These are phyloP conservation scores for Anaeramoeba ignava DNA, from an alignment of 78 protist species.

Conservation along the genomic window DNA sequence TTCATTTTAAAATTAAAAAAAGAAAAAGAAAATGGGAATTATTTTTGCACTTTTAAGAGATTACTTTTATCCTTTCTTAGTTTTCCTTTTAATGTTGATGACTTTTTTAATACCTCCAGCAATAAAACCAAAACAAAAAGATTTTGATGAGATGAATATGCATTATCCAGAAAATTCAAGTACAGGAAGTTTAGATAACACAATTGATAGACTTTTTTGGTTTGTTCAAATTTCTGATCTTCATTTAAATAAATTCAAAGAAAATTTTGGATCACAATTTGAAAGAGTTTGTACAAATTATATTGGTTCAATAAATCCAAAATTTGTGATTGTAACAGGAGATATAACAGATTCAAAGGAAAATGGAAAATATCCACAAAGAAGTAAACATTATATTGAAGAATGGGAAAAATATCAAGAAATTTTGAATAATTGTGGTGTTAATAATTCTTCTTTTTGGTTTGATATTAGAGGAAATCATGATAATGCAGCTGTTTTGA, in stretches of 20 bases:
- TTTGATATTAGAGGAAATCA: background rate
- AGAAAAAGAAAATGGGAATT: too few species aligned
- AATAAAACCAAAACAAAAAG: too few species aligned
- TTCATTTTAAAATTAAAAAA: too few species aligned
- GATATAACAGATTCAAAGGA: background rate
- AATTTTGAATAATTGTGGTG: background rate
- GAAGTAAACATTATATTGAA: background rate
- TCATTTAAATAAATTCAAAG: background rate
- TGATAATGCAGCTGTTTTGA: background rate
- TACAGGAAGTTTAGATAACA: too few species aligned
- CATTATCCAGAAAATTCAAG: too few species aligned
- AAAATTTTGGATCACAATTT: background rate
- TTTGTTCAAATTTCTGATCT: background rate
- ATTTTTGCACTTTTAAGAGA: too few species aligned
- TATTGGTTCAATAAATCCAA: background rate
- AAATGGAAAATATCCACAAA: background rate
- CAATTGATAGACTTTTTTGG: too few species aligned
- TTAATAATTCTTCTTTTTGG: background rate
- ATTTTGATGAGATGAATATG: too few species aligned
- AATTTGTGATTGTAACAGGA: background rate
- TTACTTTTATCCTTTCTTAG: too few species aligned
- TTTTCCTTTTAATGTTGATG: too few species aligned
- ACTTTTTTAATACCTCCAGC: too few species aligned
- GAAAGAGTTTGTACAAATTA: background rate
- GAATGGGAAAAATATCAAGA: background rate